Evolutionary conservation across 345 rosid genomes (phyloP), one percentile per base, ranked within the genome.

Genomic region (Eutrema japonicum): DNA sequence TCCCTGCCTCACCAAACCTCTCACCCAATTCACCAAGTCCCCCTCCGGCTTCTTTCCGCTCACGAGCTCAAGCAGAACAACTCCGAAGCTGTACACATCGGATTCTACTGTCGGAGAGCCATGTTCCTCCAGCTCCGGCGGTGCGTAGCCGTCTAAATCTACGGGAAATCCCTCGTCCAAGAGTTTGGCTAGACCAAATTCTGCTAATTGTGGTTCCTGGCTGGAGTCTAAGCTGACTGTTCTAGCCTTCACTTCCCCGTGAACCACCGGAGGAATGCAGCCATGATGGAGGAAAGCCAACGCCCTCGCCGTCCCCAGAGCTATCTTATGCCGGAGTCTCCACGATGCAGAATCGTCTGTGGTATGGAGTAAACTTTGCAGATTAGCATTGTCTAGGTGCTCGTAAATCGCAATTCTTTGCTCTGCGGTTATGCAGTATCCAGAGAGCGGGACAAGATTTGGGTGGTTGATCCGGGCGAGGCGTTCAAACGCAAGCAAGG

Each of bases 231-330:
- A 82, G 82, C 86, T 89, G 58, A 93, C 80, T 51, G 88, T 89
- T 58, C 87, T 85, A 40, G 97, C 86, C 71, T 89, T 91, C 38
- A 93, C 89, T 51, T 93, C 98, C 52, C 94, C 82, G 66, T 93
- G 97, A 27, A 85, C 82, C 68, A 93, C 86, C 10, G 96, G 91
- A n/a, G 97, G 97, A 10, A 87, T 89, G 77, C 98, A 91, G 2
- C 97, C 98, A 48, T 93, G 98, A 50, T 91, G 98, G 13, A 93
- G 91, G 63, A 91, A 91, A 35, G 98, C 94, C 66, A 93, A 74
- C 10, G 94, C 98, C 58, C 98, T 81, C 14, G 98, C 98, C 0
- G 92, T 85, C 52, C 97, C 98, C n/a, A 93, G 81, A 9, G 97
- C 97, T 53, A 87, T 80, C 74, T 82, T 86, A 74, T 88, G 32